Percentiles rank a stretch among this genome's conserved stretches.
Conservation (phyloP, 2,329 filamentous ascomycete genomes). For the Botrytis elliptica region DNA sequence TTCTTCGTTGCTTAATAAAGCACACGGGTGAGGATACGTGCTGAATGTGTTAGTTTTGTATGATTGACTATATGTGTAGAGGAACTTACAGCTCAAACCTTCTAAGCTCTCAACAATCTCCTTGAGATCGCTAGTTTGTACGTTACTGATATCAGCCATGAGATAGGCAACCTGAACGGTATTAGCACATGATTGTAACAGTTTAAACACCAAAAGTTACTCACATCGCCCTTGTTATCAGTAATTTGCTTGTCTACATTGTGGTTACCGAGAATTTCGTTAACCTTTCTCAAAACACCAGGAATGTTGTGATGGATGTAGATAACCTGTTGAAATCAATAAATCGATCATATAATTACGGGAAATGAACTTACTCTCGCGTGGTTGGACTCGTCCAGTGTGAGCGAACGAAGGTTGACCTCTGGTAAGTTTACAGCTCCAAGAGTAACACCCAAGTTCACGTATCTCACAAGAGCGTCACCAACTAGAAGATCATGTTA, state of each 20-base stretch:
- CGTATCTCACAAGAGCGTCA: conserved; percentile 85
- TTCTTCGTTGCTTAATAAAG: conserved; percentile 37
- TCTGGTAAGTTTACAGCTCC: conserved; percentile 98
- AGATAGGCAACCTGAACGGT: conserved; percentile 73
- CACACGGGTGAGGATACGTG: conserved; percentile 42
- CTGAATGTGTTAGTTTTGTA: conserved; percentile 29
- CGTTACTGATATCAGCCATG: conserved; percentile 94
- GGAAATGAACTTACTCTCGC: conserved; percentile 60
- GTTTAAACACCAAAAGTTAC: conserved; percentile 33
- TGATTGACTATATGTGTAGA: neutral
- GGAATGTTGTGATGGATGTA: conserved; percentile 97
- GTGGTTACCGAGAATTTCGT: conserved; percentile 90
- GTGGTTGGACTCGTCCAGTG: conserved; percentile 83
- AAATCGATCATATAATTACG: neutral
- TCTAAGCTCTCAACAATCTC: conserved; percentile 82
- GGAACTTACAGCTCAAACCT: conserved; percentile 67
- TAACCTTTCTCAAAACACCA: conserved; percentile 90
- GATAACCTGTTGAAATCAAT: conserved; percentile 59
- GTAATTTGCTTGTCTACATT: conserved; percentile 99
- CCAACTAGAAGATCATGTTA: conserved; percentile 54
- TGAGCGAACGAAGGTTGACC: conserved; percentile 84
- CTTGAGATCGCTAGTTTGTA: conserved; percentile 78
- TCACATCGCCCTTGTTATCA: conserved; percentile 85
- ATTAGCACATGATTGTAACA: conserved; percentile 27
- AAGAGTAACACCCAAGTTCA: conserved; percentile 89